phyloP scores from a whole-genome alignment of 441 rosid genomes.

The Erysimum cheiri region DNA sequence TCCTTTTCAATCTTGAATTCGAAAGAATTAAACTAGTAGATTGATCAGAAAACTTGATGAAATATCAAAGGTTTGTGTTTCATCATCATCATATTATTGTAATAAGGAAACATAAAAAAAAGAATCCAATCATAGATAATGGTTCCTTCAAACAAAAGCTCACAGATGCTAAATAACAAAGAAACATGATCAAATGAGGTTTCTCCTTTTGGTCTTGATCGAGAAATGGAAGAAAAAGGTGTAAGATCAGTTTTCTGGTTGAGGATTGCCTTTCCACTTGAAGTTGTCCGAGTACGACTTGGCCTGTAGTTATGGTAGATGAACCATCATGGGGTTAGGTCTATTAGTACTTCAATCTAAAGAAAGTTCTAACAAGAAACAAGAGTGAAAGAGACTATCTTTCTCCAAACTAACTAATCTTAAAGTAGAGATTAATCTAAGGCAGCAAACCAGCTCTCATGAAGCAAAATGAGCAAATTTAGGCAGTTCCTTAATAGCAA shows the following conservation, averaged over 20 bases:
- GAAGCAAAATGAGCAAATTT: neutral
- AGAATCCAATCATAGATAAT: slow-evolving; percentile 27
- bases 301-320: slow-evolving; percentile 50
- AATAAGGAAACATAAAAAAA: slow-evolving; percentile 17
- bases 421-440: neutral
- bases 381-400: neutral
- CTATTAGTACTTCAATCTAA: slow-evolving; percentile 4
- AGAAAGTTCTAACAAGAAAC: neutral
- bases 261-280: slow-evolving; percentile 84
- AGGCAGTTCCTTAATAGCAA: neutral
- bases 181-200: slow-evolving; percentile 29
- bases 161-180: slow-evolving; percentile 35
- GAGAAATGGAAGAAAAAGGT: slow-evolving; percentile 21
- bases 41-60: slow-evolving; percentile 18
- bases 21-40: neutral
- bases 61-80: slow-evolving; percentile 8
- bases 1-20: neutral
- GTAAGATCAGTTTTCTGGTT: slow-evolving; percentile 49
- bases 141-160: slow-evolving; percentile 27
- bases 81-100: slow-evolving; percentile 33
- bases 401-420: neutral
- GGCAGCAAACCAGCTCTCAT: slow-evolving; percentile 12
- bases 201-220: slow-evolving; percentile 3
- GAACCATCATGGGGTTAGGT: slow-evolving; percentile 15
- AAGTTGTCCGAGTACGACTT: slow-evolving; percentile 92